Conservation (phyloP, 495 filamentous ascomycete species). For the Cryomyces minteri region DNA sequence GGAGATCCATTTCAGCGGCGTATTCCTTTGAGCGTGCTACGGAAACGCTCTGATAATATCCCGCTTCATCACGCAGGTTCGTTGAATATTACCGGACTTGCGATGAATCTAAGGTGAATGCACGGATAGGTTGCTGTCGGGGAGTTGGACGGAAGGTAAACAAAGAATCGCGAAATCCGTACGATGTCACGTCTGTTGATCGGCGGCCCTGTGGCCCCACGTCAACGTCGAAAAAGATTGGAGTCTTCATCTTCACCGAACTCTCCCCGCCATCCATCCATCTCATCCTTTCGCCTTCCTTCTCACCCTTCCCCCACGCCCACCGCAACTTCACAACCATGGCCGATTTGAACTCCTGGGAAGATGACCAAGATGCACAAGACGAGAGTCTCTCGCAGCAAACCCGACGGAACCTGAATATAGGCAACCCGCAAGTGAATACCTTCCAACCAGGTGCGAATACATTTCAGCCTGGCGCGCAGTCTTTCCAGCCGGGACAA, state of each 20-base stretch:
- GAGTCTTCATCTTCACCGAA: too few relatives aligned
- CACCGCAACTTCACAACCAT: conserved; percentile 23
- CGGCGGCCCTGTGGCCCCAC: too few relatives aligned
- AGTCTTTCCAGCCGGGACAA: conserved; percentile 58
- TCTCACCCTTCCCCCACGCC: background rate
- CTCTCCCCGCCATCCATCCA: too few relatives aligned
- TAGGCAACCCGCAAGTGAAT: conserved; percentile 36
- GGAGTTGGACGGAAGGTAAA: too few relatives aligned
- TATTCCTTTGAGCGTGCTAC: background rate
- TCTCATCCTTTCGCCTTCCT: background rate
- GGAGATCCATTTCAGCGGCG: conserved; percentile 48
- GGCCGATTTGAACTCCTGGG: conserved; percentile 84
- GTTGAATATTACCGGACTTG: too few relatives aligned
- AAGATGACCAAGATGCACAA: conserved; percentile 80
- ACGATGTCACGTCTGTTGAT: too few relatives aligned
- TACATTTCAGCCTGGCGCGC: conserved; percentile 63
- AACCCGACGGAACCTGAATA: conserved; percentile 55
- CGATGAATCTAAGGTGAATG: too few relatives aligned
- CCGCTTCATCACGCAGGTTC: too few relatives aligned
- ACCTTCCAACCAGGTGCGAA: conserved; percentile 59
- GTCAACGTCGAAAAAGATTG: too few relatives aligned
- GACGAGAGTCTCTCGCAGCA: conserved; percentile 72
- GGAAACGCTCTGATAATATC: too few relatives aligned
- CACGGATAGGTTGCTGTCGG: too few relatives aligned
- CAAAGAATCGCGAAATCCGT: too few relatives aligned